Base-by-base conservation (phyloP, 192 early-diverging fungal species). In the Chytriomyces hyalinus region DNA sequence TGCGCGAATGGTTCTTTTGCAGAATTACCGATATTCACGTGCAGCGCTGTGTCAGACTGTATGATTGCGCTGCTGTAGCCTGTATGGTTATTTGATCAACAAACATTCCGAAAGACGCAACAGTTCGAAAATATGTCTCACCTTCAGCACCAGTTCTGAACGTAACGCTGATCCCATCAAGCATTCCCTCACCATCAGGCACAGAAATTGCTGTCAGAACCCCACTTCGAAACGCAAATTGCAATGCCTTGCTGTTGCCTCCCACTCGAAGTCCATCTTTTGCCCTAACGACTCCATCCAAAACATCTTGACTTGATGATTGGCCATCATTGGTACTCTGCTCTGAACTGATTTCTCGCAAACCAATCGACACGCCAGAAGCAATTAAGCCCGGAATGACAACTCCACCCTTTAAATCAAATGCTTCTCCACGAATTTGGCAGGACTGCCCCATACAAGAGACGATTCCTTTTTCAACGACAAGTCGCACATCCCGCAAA, bases 301-400 rank as follows among this genome's bases (percentile, higher is more conserved):
- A 71, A 51, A 92, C 88, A 49, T 83, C 70, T n/a, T 73, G 24
- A 20, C 81, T 75, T n/a, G 80, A 45, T 80, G 66, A 10, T 53
- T 65, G 20, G 10, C 92, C 92, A 83, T 93, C 92, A 43, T 81
- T 70, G 26, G 92, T 93, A 24, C 73, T 65, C 1, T 61, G 75
- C 78, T 94, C 93, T 4, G 73, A 62, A 36, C 74, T 59, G 68
- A 94, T 93, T 76, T 93, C 93, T 26, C 83, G 73, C 50, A 94
- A 69, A 0, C 93, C 93, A 10, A 93, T 67, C 13, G 26, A 57
- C 6, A 82, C 84, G 8, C 57, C 46, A 8, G 68, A 88, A 17
- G 91, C 88, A 60, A 90, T 80, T 24, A 90, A 60, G 11, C 88
- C 89, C 4, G 90, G 90, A 45, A 88, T 73, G n/a, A 91, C 79